Percentiles rank a stretch among this genome's conserved stretches.
phyloP scores from a whole-genome alignment of 2,329 filamentous ascomycete genomes.

The Coniochaeta sp. region DNA sequence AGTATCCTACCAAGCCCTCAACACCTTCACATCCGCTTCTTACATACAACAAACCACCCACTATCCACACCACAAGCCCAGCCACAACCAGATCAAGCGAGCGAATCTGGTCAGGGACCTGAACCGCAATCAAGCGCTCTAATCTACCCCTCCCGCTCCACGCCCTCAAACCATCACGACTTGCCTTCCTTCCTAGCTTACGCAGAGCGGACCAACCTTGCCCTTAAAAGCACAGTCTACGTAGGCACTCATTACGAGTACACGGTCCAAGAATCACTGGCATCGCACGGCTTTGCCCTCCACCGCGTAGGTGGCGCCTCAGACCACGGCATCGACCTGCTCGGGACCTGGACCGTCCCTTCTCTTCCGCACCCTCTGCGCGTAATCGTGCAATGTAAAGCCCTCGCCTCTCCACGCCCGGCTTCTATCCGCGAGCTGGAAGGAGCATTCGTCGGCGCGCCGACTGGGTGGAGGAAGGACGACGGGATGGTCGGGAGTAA shows the following conservation, averaged over 20 bases:
- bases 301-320: slow-evolving; percentile 57
- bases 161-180: slow-evolving; percentile 50
- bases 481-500: slow-evolving; percentile 55
- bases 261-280: slow-evolving; percentile 48
- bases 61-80: not conserved
- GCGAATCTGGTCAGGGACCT: not conserved
- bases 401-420: slow-evolving; percentile 46
- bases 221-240: slow-evolving; percentile 51
- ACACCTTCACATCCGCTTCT: not conserved
- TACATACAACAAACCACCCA: not conserved
- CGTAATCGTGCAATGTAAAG: slow-evolving; percentile 64
- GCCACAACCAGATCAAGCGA: not conserved
- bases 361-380: slow-evolving; percentile 30
- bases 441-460: slow-evolving; percentile 69
- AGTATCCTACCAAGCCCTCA: not conserved
- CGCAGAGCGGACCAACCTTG: slow-evolving; percentile 48
- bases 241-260: slow-evolving; percentile 76
- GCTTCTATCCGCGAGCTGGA: slow-evolving; percentile 66
- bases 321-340: slow-evolving; percentile 67
- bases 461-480: slow-evolving; percentile 60
- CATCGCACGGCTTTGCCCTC: slow-evolving; percentile 56
- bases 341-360: slow-evolving; percentile 62
- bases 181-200: slow-evolving; percentile 59
- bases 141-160: slow-evolving; percentile 34
- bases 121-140: slow-evolving; percentile 12